These are phyloP conservation scores for Phytophthora agathidicida DNA, from an alignment of 352 stramenopile genomes.

Conservation along the genomic window DNA sequence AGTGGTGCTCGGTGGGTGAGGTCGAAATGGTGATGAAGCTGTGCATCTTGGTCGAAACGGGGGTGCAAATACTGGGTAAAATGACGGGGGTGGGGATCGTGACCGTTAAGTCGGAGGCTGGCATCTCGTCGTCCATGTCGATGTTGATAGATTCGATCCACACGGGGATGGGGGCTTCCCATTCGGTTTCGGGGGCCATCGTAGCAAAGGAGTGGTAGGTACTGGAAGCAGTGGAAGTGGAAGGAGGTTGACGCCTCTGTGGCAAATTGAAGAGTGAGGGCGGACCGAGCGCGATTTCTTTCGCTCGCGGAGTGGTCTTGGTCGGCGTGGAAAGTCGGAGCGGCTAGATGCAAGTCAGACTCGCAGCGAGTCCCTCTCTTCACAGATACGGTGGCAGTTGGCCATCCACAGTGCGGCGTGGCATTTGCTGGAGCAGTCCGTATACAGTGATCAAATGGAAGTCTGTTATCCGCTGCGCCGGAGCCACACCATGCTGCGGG, in stretches of 20 bases:
- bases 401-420: slow-evolving; percentile 30
- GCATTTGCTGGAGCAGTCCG: slow-evolving; percentile 1
- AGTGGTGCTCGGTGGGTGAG: neutral
- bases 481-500: slow-evolving; percentile 9
- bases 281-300: slow-evolving; percentile 9
- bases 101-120: slow-evolving; percentile 2
- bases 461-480: slow-evolving; percentile 21
- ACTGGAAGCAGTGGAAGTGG: slow-evolving; percentile 23
- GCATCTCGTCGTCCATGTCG: slow-evolving; percentile 31
- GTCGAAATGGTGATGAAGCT: slow-evolving; percentile 5
- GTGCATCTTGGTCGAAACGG: slow-evolving; percentile 6
- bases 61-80: too few species aligned
- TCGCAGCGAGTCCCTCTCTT: slow-evolving; percentile 26
- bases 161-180: slow-evolving; percentile 28
- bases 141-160: slow-evolving; percentile 40
- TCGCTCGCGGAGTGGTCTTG: slow-evolving; percentile 17
- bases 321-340: slow-evolving; percentile 13
- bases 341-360: slow-evolving; percentile 27
- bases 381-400: slow-evolving; percentile 17
- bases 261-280: slow-evolving; percentile 35
- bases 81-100: slow-evolving; percentile 5
- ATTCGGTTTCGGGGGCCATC: slow-evolving; percentile 17
- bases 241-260: slow-evolving; percentile 20
- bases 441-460: neutral
- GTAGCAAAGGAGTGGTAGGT: neutral